These are phyloP conservation scores for Annulohypoxylon truncatum DNA, from an alignment of 2,329 filamentous ascomycete species.

Conservation along the genomic window DNA sequence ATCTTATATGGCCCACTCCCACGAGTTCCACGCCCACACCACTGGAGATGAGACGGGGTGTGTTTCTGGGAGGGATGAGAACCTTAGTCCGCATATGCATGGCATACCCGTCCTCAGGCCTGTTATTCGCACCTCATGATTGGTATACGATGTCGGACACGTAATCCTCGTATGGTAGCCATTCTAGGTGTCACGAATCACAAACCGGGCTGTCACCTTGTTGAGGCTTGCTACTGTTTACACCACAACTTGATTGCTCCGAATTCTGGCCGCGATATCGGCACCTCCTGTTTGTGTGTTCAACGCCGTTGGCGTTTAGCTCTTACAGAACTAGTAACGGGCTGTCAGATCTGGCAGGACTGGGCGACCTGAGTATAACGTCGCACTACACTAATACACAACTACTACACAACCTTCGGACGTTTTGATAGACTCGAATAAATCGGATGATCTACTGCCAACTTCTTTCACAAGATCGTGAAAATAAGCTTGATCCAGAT, in stretches of 20 bases:
- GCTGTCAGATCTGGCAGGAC: conserved; percentile 4
- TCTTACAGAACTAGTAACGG: not conserved
- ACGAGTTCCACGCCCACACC: not conserved
- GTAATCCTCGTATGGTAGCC: conserved; percentile 19
- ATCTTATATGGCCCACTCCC: not conserved
- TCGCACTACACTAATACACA: not conserved
- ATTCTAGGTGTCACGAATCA: conserved; percentile 10
- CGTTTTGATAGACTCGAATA: conserved; percentile 11
- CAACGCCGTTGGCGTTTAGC: not conserved
- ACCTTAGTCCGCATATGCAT: conserved; percentile 21
- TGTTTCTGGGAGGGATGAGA: conserved; percentile 3
- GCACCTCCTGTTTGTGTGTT: conserved; percentile 9
- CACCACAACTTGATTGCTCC: conserved; percentile 22
- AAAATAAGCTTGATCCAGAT: not conserved
- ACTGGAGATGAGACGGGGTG: conserved; percentile 14
- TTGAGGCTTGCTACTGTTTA: conserved; percentile 9
- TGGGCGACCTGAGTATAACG: not conserved
- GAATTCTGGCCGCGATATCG: conserved; percentile 37
- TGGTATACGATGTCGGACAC: conserved; percentile 27
- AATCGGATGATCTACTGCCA: conserved; percentile 19
- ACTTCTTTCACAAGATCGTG: not conserved
- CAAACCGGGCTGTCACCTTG: conserved; percentile 9
- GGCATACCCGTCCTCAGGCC: conserved; percentile 30
- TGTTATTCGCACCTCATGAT: conserved; percentile 8
- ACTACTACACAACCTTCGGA: conserved; percentile 14